These are phyloP conservation scores for Mycena belliarum DNA, from an alignment of 768 basidiomycete species.

Conservation along the genomic window DNA sequence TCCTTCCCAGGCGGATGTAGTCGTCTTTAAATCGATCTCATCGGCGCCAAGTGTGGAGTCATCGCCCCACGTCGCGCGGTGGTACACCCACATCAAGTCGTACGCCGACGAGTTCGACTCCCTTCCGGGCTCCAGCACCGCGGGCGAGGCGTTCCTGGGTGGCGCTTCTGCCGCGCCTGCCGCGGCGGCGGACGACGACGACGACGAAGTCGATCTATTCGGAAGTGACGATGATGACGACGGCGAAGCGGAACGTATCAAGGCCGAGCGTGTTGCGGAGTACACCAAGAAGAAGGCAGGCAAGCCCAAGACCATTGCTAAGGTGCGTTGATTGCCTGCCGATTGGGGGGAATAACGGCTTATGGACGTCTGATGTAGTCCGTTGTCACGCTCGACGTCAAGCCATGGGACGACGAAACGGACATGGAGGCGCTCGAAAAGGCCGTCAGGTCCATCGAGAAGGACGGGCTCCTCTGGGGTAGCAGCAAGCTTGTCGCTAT, in stretches of 20 bases:
- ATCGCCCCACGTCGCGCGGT: conserved; percentile 78
- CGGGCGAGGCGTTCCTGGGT: conserved; percentile 71
- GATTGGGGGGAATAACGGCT: conserved; percentile 8
- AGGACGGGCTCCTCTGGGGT: conserved; percentile 96
- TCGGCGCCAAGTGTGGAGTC: conserved; percentile 63
- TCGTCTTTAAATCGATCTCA: conserved; percentile 81
- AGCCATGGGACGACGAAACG: conserved; percentile 99
- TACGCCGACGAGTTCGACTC: conserved; percentile 75
- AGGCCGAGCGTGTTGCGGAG: conserved; percentile 89
- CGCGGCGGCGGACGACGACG: conserved; percentile 57
- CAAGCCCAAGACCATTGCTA: conserved; percentile 86
- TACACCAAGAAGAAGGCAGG: conserved; percentile 93
- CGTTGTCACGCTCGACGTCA: conserved; percentile 96
- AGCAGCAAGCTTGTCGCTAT: conserved; percentile 89
- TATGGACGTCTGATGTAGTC: conserved; percentile 55
- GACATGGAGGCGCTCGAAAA: conserved; percentile 89
- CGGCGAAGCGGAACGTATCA: conserved; percentile 82
- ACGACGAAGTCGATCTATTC: conserved; percentile 84
- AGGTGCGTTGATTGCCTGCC: conserved; percentile 50
- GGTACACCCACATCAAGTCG: conserved; percentile 94
- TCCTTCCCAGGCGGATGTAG: conserved; percentile 93
- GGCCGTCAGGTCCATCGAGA: conserved; percentile 80
- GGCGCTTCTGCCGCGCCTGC: conserved; percentile 38
- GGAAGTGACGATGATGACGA: conserved; percentile 83
- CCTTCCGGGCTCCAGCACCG: conserved; percentile 84